Conservation (phyloP, 2,329 filamentous ascomycete genomes). For the Aspergillus versicolor region DNA sequence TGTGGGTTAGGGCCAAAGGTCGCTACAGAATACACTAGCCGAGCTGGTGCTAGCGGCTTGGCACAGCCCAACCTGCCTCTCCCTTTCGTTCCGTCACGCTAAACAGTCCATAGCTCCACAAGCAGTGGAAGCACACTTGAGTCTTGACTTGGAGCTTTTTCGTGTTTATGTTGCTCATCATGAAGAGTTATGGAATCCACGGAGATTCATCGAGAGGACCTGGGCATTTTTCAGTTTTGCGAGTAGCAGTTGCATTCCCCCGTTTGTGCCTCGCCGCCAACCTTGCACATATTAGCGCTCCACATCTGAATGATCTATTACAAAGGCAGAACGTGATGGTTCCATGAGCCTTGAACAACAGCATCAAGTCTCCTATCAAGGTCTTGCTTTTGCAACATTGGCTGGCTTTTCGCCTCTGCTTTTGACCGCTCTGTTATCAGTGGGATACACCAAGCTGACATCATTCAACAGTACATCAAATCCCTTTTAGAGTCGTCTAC, state of each 20-base stretch:
- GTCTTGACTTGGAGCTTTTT: too few species aligned
- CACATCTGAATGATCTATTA: not conserved
- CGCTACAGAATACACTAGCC: constrained; percentile 43
- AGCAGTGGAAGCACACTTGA: not conserved
- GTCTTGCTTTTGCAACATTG: not conserved
- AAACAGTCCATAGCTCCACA: not conserved
- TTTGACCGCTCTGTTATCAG: not conserved
- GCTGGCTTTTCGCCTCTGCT: not conserved
- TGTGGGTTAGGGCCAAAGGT: constrained; percentile 46
- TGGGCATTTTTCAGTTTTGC: not conserved
- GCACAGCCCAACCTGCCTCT: not conserved
- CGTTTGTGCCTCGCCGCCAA: not conserved
- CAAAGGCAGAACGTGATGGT: not conserved
- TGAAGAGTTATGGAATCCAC: not conserved
- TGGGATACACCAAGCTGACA: not conserved
- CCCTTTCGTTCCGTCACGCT: not conserved
- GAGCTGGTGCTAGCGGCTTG: constrained; percentile 33
- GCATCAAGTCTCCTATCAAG: not conserved
- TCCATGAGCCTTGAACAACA: not conserved
- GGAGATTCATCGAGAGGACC: not conserved
- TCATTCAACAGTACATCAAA: not conserved
- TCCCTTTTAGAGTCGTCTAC: not conserved
- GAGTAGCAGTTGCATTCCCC: not conserved
- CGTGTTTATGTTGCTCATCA: not conserved
- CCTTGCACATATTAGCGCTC: not conserved